Evolutionary conservation across 169 alveolate species (phyloP).

Genomic region (Besnoitia besnoiti): DNA sequence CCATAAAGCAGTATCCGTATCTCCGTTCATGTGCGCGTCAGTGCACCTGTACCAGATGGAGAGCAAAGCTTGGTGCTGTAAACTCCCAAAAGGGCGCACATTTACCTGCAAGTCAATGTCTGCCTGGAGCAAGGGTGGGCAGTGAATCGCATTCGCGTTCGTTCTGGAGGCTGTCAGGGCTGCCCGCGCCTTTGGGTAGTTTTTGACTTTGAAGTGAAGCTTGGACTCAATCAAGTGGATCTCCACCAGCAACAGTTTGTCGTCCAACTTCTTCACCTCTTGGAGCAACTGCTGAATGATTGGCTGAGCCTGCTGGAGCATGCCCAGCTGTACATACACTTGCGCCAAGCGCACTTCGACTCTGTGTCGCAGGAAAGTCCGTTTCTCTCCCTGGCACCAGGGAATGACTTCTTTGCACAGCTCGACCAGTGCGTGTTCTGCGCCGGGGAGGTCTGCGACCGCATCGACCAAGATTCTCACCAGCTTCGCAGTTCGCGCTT

Average conservation of each 20-base stretch:
- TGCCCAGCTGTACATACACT: conserved; percentile 73
- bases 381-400: conserved; percentile 91
- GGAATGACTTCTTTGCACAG: conserved; percentile 89
- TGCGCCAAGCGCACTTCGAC: conserved; percentile 89
- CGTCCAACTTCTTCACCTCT: conserved; percentile 94
- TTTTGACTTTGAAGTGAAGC: conserved; percentile 86
- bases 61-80: too few species aligned
- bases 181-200: conserved; percentile 89
- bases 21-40: too few species aligned
- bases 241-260: conserved; percentile 92
- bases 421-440: conserved; percentile 80
- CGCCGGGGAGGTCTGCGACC: conserved; percentile 77
- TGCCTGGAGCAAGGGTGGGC: conserved; percentile 94
- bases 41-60: conserved; percentile 8
- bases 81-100: too few species aligned
- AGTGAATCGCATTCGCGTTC: conserved; percentile 92
- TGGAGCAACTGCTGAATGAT: conserved; percentile 80
- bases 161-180: conserved; percentile 95
- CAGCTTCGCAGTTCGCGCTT: conserved; percentile 82
- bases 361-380: conserved; percentile 90
- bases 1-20: too few species aligned
- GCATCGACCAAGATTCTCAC: conserved; percentile 73
- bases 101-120: conserved; percentile 83
- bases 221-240: conserved; percentile 91
- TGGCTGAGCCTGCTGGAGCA: conserved; percentile 80